Evolutionary conservation across 129 eudicot genomes (phyloP).

Genomic region (Centaurea solstitialis): DNA sequence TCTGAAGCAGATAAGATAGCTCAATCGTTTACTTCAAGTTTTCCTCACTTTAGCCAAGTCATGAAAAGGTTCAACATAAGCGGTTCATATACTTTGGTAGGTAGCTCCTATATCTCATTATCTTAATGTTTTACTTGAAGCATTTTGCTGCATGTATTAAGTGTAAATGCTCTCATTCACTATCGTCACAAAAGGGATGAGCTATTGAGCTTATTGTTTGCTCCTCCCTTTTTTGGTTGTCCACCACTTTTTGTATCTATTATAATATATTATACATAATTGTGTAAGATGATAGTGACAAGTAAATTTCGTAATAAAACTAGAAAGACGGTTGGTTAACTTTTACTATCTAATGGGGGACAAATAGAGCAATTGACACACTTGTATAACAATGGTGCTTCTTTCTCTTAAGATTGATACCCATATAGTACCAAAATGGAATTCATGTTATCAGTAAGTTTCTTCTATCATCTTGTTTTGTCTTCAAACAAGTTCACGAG

Average conservation of each 20-base stretch:
- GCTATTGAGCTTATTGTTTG: not conserved
- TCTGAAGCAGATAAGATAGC: conserved; percentile 79
- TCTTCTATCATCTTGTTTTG: not conserved
- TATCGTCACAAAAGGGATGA: not conserved
- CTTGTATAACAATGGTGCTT: too few relatives aligned
- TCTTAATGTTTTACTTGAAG: not conserved
- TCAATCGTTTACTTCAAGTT: conserved; percentile 54
- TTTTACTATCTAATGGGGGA: too few relatives aligned
- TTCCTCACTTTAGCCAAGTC: conserved; percentile 66
- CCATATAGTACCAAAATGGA: not conserved
- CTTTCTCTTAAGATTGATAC: not conserved
- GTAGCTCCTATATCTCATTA: conserved; percentile 14
- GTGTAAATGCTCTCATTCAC: not conserved
- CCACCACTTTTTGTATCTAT: not conserved
- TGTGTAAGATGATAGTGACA: not conserved
- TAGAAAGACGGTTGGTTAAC: not conserved
- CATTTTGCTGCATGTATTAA: not conserved
- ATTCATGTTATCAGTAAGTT: not conserved
- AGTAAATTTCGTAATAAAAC: too few relatives aligned
- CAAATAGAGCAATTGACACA: too few relatives aligned
- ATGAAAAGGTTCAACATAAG: conserved; percentile 89
- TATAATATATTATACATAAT: not conserved
- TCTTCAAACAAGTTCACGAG: not conserved
- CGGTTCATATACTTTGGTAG: conserved; percentile 86
- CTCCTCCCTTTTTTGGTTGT: not conserved